These are phyloP conservation scores for Moelleriella libera DNA, from an alignment of 2,329 filamentous ascomycete genomes.

Conservation along the genomic window DNA sequence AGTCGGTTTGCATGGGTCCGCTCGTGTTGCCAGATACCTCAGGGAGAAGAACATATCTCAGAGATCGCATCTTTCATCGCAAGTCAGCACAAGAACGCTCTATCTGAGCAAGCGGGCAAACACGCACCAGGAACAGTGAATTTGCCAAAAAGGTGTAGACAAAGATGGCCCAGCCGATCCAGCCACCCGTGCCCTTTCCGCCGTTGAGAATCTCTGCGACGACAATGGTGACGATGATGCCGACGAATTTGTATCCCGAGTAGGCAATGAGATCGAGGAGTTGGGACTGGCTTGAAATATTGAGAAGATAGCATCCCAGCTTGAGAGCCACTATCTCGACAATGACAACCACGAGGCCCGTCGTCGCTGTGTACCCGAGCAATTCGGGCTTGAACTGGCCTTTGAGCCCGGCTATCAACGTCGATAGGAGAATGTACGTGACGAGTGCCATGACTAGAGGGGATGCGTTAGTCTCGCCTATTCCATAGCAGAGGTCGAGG, in stretches of 20 bases:
- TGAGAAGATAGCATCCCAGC: conserved; percentile 82
- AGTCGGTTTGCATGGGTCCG: conserved; percentile 55
- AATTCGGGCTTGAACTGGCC: conserved; percentile 91
- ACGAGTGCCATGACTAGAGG: conserved; percentile 79
- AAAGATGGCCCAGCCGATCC: conserved; percentile 81
- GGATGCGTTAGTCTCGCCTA: conserved; percentile 9
- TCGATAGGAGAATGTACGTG: conserved; percentile 91
- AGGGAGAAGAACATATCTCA: conserved; percentile 90
- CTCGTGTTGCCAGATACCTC: conserved; percentile 57
- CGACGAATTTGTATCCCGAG: conserved; percentile 97
- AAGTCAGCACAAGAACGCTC: neutral
- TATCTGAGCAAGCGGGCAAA: no score
- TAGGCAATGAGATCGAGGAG: conserved; percentile 90
- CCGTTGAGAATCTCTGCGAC: conserved; percentile 65
- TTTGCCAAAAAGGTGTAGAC: conserved; percentile 87
- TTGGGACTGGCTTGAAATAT: conserved; percentile 87
- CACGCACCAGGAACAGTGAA: conserved; percentile 76
- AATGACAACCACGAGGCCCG: conserved; percentile 67
- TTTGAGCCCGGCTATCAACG: conserved; percentile 74
- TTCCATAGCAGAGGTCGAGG: neutral
- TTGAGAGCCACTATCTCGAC: conserved; percentile 86
- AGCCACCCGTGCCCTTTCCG: conserved; percentile 71
- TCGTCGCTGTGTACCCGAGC: conserved; percentile 75
- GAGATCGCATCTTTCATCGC: conserved; percentile 59
- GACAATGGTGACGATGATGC: conserved; percentile 79